These are phyloP conservation scores for Aquilaria yunnanensis DNA, from an alignment of 345 rosid species.

Conservation along the genomic window DNA sequence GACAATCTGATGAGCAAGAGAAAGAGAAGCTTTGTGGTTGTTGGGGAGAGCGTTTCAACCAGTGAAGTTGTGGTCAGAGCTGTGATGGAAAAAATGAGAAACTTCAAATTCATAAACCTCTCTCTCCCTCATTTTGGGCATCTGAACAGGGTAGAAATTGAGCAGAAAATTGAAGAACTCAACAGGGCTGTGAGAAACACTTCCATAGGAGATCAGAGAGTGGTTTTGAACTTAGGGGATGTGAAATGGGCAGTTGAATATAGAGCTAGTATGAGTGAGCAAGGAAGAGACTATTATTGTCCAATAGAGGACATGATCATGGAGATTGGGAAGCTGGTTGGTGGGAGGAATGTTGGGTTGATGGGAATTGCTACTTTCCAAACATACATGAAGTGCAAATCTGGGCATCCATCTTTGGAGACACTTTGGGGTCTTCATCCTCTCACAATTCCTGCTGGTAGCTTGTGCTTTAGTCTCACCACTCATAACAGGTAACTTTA, in stretches of 20 bases:
- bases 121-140: conserved; percentile 44
- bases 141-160: conserved; percentile 46
- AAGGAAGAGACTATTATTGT: conserved; percentile 28
- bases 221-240: conserved; percentile 72
- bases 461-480: conserved; percentile 67
- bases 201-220: conserved; percentile 34
- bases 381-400: conserved; percentile 70
- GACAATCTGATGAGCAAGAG: conserved; percentile 40
- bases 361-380: conserved; percentile 82
- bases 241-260: conserved; percentile 58
- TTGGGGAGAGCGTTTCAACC: conserved; percentile 62
- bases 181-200: conserved; percentile 31
- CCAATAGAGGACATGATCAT: conserved; percentile 62
- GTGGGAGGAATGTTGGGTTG: conserved; percentile 54
- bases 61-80: conserved; percentile 47
- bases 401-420: conserved; percentile 60
- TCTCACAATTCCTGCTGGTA: conserved; percentile 62
- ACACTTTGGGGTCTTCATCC: conserved; percentile 64
- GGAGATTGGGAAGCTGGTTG: conserved; percentile 66
- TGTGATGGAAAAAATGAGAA: conserved; percentile 62
- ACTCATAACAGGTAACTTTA: conserved; percentile 49
- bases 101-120: conserved; percentile 47
- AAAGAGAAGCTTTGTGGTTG: conserved; percentile 49
- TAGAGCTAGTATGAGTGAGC: conserved; percentile 32
- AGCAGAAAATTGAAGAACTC: conserved; percentile 53